phyloP scores from a whole-genome alignment of 2,329 filamentous ascomycete species.

The Sclerotinia borealis region DNA sequence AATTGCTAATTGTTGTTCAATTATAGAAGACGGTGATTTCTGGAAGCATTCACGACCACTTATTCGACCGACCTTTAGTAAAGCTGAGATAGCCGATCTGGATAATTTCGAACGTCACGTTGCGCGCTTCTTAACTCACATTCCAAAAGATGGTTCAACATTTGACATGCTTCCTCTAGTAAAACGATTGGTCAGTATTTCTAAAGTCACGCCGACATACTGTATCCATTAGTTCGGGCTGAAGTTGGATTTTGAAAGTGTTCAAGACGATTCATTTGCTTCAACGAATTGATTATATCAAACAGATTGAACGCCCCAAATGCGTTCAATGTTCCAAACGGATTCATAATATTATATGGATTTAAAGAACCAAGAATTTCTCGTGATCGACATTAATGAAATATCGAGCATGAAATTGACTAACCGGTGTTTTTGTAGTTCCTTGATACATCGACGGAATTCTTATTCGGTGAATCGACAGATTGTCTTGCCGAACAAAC shows the following conservation, averaged over 20 bases:
- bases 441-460: not conserved
- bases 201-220: not conserved
- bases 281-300: no score
- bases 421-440: not conserved
- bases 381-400: no score
- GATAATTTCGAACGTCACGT: not conserved
- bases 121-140: not conserved
- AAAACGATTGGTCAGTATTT: not conserved
- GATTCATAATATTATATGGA: no score
- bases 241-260: no score
- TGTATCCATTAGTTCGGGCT: no score
- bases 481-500: not conserved
- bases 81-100: not conserved
- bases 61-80: conserved; percentile 2
- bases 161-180: conserved; percentile 1
- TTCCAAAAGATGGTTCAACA: not conserved
- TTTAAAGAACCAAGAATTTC: no score
- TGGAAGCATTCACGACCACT: conserved; percentile 9
- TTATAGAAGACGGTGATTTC: not conserved
- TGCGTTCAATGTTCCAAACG: no score
- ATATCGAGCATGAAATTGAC: not conserved
- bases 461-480: not conserved
- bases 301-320: no score
- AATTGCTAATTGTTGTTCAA: not conserved
- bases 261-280: no score